Conservation (phyloP, 1,284 basidiomycete genomes). For the Austroboletus novae-zelandiae region DNA sequence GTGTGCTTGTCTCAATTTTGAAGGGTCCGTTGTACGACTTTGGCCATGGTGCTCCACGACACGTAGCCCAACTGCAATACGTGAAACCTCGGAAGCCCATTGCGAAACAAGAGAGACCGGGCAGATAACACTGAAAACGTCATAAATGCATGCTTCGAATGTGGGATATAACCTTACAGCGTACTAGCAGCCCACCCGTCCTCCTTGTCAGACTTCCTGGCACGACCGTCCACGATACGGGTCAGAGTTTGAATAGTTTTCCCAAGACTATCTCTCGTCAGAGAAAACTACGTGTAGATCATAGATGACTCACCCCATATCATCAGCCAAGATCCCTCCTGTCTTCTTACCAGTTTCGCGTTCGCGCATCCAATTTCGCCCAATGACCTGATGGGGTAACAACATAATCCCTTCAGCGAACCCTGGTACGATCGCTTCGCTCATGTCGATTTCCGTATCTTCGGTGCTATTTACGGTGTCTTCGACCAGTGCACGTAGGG, state of each 20-base stretch:
- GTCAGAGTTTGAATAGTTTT: constrained; percentile 93
- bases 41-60: constrained; percentile 85
- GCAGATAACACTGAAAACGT: constrained; percentile 64
- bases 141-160: constrained; percentile 11
- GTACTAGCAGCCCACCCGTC: constrained; percentile 72
- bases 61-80: constrained; percentile 69
- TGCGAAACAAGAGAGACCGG: constrained; percentile 87
- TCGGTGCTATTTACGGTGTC: constrained; percentile 39
- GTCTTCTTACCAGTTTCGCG: constrained; percentile 76
- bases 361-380: constrained; percentile 85
- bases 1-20: constrained; percentile 60
- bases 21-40: constrained; percentile 63
- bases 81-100: constrained; percentile 85
- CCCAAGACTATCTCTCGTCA: constrained; percentile 57
- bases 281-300: neutral
- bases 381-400: constrained; percentile 85
- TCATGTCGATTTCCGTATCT: constrained; percentile 55
- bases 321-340: constrained; percentile 91
- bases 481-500: constrained; percentile 60
- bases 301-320: constrained; percentile 67
- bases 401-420: constrained; percentile 70
- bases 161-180: constrained; percentile 51
- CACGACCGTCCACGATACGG: constrained; percentile 75
- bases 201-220: constrained; percentile 66
- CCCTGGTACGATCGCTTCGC: constrained; percentile 68